Conservation (phyloP, 345 rosid genomes). For the Brassica rapa region DNA sequence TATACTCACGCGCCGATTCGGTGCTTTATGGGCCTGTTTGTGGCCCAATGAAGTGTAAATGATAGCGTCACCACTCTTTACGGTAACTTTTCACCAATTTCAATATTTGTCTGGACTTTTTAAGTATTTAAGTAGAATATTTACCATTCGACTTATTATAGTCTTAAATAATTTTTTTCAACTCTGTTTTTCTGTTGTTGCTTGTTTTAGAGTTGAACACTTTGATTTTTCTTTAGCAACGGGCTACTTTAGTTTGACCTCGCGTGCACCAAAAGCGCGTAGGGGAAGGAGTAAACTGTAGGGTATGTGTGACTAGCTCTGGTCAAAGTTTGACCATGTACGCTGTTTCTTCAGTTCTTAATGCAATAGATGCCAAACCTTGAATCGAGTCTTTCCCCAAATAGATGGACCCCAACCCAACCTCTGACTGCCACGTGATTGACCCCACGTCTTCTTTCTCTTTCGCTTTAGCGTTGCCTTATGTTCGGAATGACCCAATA, state of each 20-base stretch:
- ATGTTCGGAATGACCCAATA: background rate
- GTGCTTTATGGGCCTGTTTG: slow-evolving; percentile 4
- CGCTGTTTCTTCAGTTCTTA: background rate
- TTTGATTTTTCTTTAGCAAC: background rate
- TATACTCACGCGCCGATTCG: background rate
- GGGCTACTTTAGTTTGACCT: background rate
- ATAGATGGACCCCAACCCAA: background rate
- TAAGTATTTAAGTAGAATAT: background rate
- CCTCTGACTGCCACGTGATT: background rate
- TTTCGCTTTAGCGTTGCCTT: background rate
- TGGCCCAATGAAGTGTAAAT: background rate
- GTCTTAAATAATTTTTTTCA: background rate
- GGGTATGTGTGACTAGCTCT: background rate
- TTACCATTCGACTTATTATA: background rate
- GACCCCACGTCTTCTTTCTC: background rate
- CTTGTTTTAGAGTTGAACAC: background rate
- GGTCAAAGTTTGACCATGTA: background rate
- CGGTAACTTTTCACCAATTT: background rate
- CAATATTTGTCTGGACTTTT: background rate
- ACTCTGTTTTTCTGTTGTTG: background rate
- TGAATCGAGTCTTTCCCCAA: background rate
- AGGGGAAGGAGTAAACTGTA: background rate
- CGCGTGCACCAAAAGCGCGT: background rate
- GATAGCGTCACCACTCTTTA: background rate
- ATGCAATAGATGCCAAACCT: background rate